Evolutionary conservation across 495 filamentous ascomycete species (phyloP), one percentile per base, ranked within the genome.

Genomic region (Penicillium bialowiezense): DNA sequence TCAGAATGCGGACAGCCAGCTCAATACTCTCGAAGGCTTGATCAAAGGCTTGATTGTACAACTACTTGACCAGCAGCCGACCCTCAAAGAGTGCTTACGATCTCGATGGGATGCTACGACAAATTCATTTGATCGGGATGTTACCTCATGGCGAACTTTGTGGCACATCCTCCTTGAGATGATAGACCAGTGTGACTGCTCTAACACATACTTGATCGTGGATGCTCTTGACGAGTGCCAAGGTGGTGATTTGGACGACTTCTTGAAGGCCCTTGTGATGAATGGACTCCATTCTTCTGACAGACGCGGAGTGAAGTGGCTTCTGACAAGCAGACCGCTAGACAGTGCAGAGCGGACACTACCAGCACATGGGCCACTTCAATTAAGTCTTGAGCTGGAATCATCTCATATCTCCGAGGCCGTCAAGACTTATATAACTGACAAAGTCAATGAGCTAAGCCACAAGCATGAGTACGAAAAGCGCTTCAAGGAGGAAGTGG

Each of bases 1-100:
- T 48, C 71, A 77, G 51, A 60, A 55, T 26, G 64, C 68, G n/a
- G 41, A 71, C 39, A 17, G 42, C 13, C 48, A 57, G 12, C 46
- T 74, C 29, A 73, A 72, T 50, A 74, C 62, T 36, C 59, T 69
- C 26, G 61, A 60, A 21, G 54, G 62, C 2, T 60, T 73, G 3
- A 41, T 74, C 15, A 68, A 68, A 10, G 68, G 71, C n/a, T 45
- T 75, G 26, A 70, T 38, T 38, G 15, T 38, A 17, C 15, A 20
- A 17, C 7, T 38, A 7, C 8, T 12, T 14, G 10, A 38, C 20
- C 35, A 38, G 35, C 35, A 38, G 20, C 5, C 41, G 23, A 24
- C 32, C 12, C 64, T 71, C 12, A 62, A 41, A 56, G 33, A 29
- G 12, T 7, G 52, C 63, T 7, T 73, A 61, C 45, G 60, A 52